A percentile compares a stretch with the other conserved stretches of the same genome.
These are phyloP conservation scores for Microascus cirrosus DNA, from an alignment of 2,329 filamentous ascomycete genomes.

Conservation along the genomic window DNA sequence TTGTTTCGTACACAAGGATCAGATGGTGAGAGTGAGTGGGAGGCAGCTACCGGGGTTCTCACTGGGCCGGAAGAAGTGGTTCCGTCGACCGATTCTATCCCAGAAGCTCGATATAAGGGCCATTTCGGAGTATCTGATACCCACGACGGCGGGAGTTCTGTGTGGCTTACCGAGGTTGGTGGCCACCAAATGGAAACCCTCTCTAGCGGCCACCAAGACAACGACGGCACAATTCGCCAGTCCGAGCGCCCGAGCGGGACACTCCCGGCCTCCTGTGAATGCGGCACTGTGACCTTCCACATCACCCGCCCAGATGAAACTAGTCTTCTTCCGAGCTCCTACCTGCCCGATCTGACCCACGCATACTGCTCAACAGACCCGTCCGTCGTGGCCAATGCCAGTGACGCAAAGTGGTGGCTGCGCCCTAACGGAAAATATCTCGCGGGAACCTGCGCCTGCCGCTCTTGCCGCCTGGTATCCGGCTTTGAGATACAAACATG, in stretches of 20 bases:
- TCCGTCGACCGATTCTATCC: not conserved
- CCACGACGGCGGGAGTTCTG: constrained; percentile 22
- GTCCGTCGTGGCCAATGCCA: constrained; percentile 24
- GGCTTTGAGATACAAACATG: constrained; percentile 56
- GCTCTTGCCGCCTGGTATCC: constrained; percentile 46
- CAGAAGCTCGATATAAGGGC: constrained; percentile 10
- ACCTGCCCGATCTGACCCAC: constrained; percentile 41
- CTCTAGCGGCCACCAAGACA: not conserved
- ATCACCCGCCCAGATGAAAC: constrained; percentile 41
- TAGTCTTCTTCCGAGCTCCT: constrained; percentile 31
- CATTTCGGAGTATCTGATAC: constrained; percentile 18
- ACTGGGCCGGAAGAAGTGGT: not conserved
- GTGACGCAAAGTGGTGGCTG: constrained; percentile 50
- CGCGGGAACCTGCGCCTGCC: constrained; percentile 50
- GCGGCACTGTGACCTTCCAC: constrained; percentile 37
- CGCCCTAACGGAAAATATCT: constrained; percentile 37
- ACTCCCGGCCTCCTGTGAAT: constrained; percentile 16
- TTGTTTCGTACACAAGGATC: constrained; percentile 17
- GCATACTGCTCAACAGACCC: constrained; percentile 28
- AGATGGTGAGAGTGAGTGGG: constrained; percentile 14
- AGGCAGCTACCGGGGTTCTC: constrained; percentile 20
- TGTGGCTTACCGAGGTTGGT: constrained; percentile 12
- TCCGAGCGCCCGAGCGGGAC: not conserved
- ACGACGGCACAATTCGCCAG: not conserved
- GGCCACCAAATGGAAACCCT: not conserved